A percentile compares a stretch with the other conserved stretches of the same genome.
Conservation (phyloP, 306 rosid species). For the Carpinus viminea region DNA sequence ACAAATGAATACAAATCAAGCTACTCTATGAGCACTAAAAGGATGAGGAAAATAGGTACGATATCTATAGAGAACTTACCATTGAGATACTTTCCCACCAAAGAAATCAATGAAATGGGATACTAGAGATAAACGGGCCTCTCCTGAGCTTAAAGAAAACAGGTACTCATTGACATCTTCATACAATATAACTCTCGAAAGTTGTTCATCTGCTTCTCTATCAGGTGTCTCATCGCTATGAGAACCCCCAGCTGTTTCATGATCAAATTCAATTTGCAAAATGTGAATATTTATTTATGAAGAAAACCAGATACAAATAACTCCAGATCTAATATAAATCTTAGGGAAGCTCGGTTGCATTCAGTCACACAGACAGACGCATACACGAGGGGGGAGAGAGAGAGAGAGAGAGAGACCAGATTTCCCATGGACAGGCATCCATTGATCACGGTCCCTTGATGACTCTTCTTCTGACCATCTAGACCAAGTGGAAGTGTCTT, state of each 20-base stretch:
- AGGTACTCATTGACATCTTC: conserved; percentile 86
- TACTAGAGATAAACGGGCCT: conserved; percentile 70
- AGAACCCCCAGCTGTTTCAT: conserved; percentile 43
- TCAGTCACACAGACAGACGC: not conserved
- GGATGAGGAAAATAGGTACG: not conserved
- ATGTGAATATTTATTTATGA: conserved; percentile 18
- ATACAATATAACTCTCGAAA: conserved; percentile 63
- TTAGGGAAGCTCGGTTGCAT: conserved; percentile 20
- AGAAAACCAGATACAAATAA: conserved; percentile 12
- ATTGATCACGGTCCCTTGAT: conserved; percentile 78
- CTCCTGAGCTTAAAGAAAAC: conserved; percentile 72
- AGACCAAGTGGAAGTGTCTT: conserved; percentile 69
- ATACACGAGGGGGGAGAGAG: not conserved
- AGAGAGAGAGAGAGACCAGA: conserved; percentile 41
- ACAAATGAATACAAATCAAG: too few species aligned
- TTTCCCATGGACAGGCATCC: conserved; percentile 78
- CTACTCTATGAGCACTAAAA: too few species aligned
- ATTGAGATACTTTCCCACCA: conserved; percentile 73
- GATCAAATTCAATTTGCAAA: conserved; percentile 29
- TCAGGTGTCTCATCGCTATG: conserved; percentile 42
- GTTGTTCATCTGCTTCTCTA: conserved; percentile 70
- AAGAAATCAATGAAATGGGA: conserved; percentile 80
- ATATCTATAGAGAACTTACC: conserved; percentile 55
- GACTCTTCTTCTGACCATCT: conserved; percentile 93
- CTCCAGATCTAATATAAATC: conserved; percentile 1